Base-by-base conservation (phyloP, 2,329 filamentous ascomycete genomes). In the Penicillium sp. region DNA sequence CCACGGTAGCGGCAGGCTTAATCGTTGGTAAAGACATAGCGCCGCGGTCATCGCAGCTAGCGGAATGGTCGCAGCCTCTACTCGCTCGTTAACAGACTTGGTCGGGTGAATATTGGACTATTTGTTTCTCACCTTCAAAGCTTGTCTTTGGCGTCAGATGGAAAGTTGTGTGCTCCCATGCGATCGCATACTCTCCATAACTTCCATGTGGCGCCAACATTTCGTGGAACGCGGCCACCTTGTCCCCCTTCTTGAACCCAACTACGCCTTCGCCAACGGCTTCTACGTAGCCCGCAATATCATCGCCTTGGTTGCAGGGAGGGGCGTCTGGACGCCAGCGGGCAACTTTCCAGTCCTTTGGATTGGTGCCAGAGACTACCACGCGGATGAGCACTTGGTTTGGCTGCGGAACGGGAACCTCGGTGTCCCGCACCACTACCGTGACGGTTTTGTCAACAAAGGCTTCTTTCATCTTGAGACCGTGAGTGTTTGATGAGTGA, bases 141-240 rank as follows among this genome's bases (percentile, higher is more conserved):
- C 76, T 80, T 0, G 76, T 78, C 26, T 78, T 75, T 25, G 77
- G 64, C 0, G 84, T 82, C 14, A 87, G 73, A 67, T 83, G 83
- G 70, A 85, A 84, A 0, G 84, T 87, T 0, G 83, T 83, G 61
- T 84, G 76, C 33, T 77, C 76, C 78, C 77, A 81, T 1, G 80
- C 80, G 6, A 87, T 69, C 0, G 83, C 83, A 67, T 86, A 87
- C 62, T 87, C 84, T 1, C 83, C 85, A 63, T 81, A 87, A 35
- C 76, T 80, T 2, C 85, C 85, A n/a, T 78, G 74, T 0, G 80
- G 76, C 0, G 75, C 75, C 52, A 75, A 67, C 80, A 86, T 85
- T 67, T 83, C 72, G 52, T 81, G 79, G 62, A 80, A 77, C 0
- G 75, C 76, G 0, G 74, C 82, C 1, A 87, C 85, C 5, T 83